Evolutionary conservation across 257 asterid genomes (phyloP), one percentile per base, ranked within the genome.

Genomic region (Knoxia roxburghii): DNA sequence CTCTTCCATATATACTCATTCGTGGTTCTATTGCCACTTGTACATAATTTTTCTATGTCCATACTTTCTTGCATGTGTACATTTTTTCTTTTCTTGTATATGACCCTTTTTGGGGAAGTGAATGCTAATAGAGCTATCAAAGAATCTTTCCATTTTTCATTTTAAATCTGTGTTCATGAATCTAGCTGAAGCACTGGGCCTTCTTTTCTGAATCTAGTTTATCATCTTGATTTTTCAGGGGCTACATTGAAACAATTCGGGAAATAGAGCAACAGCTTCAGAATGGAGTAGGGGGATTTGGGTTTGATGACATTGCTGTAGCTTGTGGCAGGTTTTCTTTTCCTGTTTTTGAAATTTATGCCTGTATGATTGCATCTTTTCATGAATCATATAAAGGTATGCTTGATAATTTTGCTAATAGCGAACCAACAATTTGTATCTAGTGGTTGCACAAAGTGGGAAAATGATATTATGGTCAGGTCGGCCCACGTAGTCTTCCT

Each of bases 201-300:
- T 20, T 49, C 43, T 39, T 5, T 29, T 56, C 29, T 9, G 10
- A 49, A 60, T 61, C 13, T 18, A n/a, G 26, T 17, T 71, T 7
- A 33, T 27, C 20, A 21, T 48, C n/a, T 33, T 60, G 64, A 40
- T 39, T 72, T 73, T 77, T 65, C 84, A 92, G 98, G 98, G 98
- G 98, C 48, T 92, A 92, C 70, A 73, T 92, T 59, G 97, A 93
- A 83, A 97, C 97, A 72, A 76, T 86, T 68, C 80, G 89, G 80
- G 99, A 93, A 85, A 77, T 93, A 73, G 82, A 87, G 74, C 87
- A 83, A 63, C 99, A 93, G 79, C 69, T 83, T 43, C 81, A 53
- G 76, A 68, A 74, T 53, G 68, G 73, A 35, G 68, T 54, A 39
- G 70, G 77, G 29, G 77, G 50, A 69, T 64, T 70, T 65, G 61